These are phyloP conservation scores for Lathyrus oleraceus DNA, from an alignment of 306 rosid species.

Conservation along the genomic window DNA sequence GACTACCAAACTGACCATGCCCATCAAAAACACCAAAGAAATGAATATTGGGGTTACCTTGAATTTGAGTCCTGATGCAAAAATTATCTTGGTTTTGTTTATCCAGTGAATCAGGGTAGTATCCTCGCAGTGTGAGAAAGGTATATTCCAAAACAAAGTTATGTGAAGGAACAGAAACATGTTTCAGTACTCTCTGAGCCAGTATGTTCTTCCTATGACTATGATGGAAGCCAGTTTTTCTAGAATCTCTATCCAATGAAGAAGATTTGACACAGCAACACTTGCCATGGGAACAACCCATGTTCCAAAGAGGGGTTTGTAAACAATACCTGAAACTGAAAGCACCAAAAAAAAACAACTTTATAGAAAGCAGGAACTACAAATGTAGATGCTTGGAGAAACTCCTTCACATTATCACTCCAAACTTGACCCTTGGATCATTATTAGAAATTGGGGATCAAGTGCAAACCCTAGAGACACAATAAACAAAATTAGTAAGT, in stretches of 20 bases:
- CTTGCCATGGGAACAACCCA: constrained; percentile 88
- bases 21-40: constrained; percentile 94
- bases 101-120: constrained; percentile 80
- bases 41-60: constrained; percentile 75
- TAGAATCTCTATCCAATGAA: constrained; percentile 46
- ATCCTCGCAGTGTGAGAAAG: constrained; percentile 65
- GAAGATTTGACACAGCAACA: constrained; percentile 51
- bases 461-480: constrained; percentile 30
- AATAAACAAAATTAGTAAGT: background rate
- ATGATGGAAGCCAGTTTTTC: constrained; percentile 16
- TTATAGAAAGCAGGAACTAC: background rate
- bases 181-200: constrained; percentile 56
- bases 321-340: background rate
- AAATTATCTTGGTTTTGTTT: constrained; percentile 81
- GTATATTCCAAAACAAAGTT: constrained; percentile 66
- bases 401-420: background rate
- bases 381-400: background rate
- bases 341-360: background rate
- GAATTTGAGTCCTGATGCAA: constrained; percentile 60
- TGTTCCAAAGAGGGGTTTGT: constrained; percentile 29
- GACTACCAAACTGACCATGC: constrained; percentile 77
- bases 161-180: constrained; percentile 67
- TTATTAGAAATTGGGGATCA: background rate
- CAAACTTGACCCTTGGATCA: background rate
- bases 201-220: constrained; percentile 24